Evolutionary conservation across 208 protist species (phyloP), one percentile per base, ranked within the genome.

Genomic region (Acanthamoeba culbertsoni): DNA sequence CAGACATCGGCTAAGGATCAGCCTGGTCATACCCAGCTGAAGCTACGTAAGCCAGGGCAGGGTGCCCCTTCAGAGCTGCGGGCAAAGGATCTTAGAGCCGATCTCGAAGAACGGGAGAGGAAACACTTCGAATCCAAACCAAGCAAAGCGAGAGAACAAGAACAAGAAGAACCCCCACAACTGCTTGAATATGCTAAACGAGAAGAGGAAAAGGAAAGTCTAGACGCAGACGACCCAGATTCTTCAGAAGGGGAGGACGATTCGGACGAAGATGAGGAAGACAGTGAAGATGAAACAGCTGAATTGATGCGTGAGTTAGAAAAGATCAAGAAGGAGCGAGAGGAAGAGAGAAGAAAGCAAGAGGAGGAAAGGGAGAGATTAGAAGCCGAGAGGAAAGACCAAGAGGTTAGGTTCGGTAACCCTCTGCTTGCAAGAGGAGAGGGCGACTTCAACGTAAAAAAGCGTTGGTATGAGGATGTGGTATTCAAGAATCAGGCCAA

Each of bases 401-500:
- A 90, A 4, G 86, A 71, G 26, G 86, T 77, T 35, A 92, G 55
- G 23, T 92, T 92, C 26, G 86, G 86, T 59, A 92, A 92, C 53
- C 86, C 86, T 0, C 55, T 92, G 14, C 31, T 71, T 1, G 63
- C 71, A 23, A 46, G 71, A 6, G 88, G 63, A 23, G 48, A 42
- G 40, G 71, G 51, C 43, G 89, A 93, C 45, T 97, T 96, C 91
- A 94, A 37, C 23, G 90, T 97, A 3, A 97, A 96, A 93, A 75
- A 92, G 59, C 31, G 97, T 45, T 98, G 97, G 97, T 95, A 97
- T 89, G 97, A 98, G 26, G 97, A 98, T 48, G 95, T 96, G 37
- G 96, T 98, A 3, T 98, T 98, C 94, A 98, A 97, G 86, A 98
- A 98, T 93, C 97, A 98, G 84, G 96, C 97, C 23, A 94, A 91